Base-by-base conservation (phyloP, 306 rosid genomes). In the Prosopis cineraria region DNA sequence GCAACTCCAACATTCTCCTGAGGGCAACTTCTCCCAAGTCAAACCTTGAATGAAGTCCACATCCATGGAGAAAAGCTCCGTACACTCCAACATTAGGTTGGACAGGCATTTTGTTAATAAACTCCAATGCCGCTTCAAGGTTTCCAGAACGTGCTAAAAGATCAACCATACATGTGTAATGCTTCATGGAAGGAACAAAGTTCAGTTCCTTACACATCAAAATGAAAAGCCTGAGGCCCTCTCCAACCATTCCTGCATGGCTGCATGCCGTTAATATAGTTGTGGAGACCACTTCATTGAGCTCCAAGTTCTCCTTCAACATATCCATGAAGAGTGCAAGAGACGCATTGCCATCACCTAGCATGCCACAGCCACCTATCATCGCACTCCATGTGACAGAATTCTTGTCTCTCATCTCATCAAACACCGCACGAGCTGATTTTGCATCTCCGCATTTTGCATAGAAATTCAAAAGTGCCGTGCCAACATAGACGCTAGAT, bases 1-100 rank as follows among this genome's bases (percentile, higher is more conserved):
- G 85, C 78, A 91, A 77, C 87, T 88, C 87, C 50, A 93, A 55
- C 94, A 91, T 88, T 84, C 87, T 84, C 81, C 24, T 84, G 43
- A 91, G 88, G 19, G 82, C 93, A 16, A 76, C 81, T 81, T 87
- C 90, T 33, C 93, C 96, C 11, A 93, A 85, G 20, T 91, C 96
- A 79, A 93, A 89, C 80, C 93, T 89, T 10, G 88, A 87, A 82
- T 93, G 84, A 79, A 93, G 92, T 84, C 93, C n/a, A n/a, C n/a
- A 91, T 25, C 96, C 98, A 73, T 93, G 93, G 78, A 93, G 96
- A 84, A 88, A 93, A 74, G 93, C 92, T 78, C 96, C 93, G 69
- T 85, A 87, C 82, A 90, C 84, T 78, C 96, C 80, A 70, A 84
- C 82, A 59, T 87, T 79, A 47, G 96, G 93, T 52, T 74, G 82